These are phyloP conservation scores for Ceratocystis colombiana DNA, from an alignment of 2,329 filamentous ascomycete genomes.

Conservation along the genomic window DNA sequence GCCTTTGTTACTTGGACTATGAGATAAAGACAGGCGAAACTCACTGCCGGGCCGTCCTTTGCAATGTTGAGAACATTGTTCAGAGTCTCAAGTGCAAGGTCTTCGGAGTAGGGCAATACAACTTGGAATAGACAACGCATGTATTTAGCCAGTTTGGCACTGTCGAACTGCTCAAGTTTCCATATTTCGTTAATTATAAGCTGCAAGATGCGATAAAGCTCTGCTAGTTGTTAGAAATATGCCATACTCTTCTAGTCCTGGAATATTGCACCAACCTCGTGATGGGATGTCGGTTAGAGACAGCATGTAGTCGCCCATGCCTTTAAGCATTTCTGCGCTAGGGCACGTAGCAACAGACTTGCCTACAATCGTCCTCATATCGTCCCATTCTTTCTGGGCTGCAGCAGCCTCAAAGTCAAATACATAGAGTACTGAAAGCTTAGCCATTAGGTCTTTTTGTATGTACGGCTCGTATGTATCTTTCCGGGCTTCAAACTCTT, in stretches of 20 bases:
- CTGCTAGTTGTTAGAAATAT: conserved; percentile 31
- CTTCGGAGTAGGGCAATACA: conserved; percentile 48
- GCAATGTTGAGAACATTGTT: conserved; percentile 52
- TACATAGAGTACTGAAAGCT: conserved; percentile 56
- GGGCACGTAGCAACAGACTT: conserved; percentile 37
- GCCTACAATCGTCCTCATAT: conserved; percentile 50
- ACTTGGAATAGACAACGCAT: conserved; percentile 66
- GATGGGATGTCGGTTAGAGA: conserved; percentile 41
- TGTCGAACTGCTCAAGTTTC: conserved; percentile 46
- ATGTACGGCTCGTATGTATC: conserved; percentile 20
- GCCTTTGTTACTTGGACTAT: not conserved
- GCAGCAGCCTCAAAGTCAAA: conserved; percentile 72
- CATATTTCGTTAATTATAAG: conserved; percentile 62
- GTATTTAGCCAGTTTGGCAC: conserved; percentile 59
- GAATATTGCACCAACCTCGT: conserved; percentile 37
- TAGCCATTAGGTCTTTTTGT: conserved; percentile 45
- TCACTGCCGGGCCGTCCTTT: conserved; percentile 41
- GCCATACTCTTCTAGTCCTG: not conserved
- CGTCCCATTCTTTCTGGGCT: conserved; percentile 56
- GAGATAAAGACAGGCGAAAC: conserved; percentile 25
- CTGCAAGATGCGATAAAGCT: conserved; percentile 46
- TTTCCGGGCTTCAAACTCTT: conserved; percentile 23
- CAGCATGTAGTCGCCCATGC: conserved; percentile 57
- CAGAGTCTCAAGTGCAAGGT: conserved; percentile 49
- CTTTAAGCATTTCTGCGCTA: conserved; percentile 43